A percentile compares a stretch with the other conserved stretches of the same genome.
phyloP scores from a whole-genome alignment of 495 filamentous ascomycete species.

The Xylaria telfairii region DNA sequence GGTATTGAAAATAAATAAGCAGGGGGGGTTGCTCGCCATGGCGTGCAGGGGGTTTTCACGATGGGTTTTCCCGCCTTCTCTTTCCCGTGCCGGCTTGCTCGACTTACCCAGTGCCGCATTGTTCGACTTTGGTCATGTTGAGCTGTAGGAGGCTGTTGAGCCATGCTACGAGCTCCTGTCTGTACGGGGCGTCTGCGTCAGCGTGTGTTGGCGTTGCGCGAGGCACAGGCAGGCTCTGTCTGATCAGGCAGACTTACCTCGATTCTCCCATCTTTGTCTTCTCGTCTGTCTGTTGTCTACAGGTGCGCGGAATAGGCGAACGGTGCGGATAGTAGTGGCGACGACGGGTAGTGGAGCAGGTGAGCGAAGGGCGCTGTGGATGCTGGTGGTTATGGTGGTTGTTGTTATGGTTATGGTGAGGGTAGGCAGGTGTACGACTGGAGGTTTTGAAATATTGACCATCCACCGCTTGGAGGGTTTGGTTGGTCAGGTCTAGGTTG shows the following conservation, averaged over 20 bases:
- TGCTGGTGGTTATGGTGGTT: neutral
- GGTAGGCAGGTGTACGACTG: neutral
- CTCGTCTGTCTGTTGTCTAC: neutral
- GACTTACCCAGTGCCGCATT: constrained; percentile 96
- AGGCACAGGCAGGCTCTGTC: neutral
- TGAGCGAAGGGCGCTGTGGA: neutral
- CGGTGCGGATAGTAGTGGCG: neutral
- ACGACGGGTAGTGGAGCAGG: neutral
- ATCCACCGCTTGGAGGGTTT: no score
- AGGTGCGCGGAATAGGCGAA: neutral
- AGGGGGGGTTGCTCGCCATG: constrained; percentile 28
- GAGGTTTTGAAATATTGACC: no score
- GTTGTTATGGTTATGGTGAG: no score
- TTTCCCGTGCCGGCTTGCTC: neutral
- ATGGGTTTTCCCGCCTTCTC: neutral
- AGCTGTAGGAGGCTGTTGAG: constrained; percentile 96
- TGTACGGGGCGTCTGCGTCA: constrained; percentile 44
- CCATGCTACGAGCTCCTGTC: constrained; percentile 97
- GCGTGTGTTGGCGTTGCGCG: neutral
- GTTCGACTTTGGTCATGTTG: constrained; percentile 97
- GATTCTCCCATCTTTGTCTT: constrained; percentile 27
- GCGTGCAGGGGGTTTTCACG: neutral
- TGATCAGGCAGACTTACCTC: constrained; percentile 14
- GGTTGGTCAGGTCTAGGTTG: no score
- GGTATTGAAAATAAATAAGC: constrained; percentile 35